phyloP scores from a whole-genome alignment of 495 filamentous ascomycete species.

The Diplogelasinospora grovesii region DNA sequence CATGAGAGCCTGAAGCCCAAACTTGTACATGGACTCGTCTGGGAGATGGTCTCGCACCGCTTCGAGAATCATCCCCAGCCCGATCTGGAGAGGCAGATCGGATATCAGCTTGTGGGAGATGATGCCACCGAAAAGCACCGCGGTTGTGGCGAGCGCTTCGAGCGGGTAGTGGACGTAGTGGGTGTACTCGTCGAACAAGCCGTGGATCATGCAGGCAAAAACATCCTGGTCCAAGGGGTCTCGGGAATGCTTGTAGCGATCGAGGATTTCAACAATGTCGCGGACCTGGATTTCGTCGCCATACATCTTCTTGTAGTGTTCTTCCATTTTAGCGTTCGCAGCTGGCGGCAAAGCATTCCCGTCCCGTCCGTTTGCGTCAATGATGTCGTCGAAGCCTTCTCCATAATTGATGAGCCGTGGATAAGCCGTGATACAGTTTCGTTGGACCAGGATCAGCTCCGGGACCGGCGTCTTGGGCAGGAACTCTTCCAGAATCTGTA shows the following conservation, averaged over 20 bases:
- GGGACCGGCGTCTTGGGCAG: conserved; percentile 40
- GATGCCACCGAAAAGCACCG: conserved; percentile 93
- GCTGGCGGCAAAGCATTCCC: conserved; percentile 71
- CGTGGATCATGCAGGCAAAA: conserved; percentile 98
- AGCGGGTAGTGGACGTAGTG: conserved; percentile 92
- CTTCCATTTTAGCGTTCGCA: conserved; percentile 87
- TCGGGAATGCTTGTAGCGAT: conserved; percentile 75
- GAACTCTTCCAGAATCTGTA: conserved; percentile 68
- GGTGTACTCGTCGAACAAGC: conserved; percentile 93
- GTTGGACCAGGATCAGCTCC: conserved; percentile 58
- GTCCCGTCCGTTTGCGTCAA: conserved; percentile 73
- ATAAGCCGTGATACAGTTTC: conserved; percentile 84
- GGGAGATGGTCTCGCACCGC: conserved; percentile 76
- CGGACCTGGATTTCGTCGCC: conserved; percentile 75
- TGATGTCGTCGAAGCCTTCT: conserved; percentile 81
- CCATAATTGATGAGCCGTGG: conserved; percentile 96
- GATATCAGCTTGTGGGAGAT: conserved; percentile 88
- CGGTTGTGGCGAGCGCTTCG: conserved; percentile 88
- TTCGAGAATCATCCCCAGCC: conserved; percentile 91
- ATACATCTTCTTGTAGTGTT: conserved; percentile 95
- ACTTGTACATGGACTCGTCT: conserved; percentile 92
- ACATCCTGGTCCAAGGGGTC: conserved; percentile 83
- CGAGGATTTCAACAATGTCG: conserved; percentile 72
- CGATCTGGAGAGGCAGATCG: conserved; percentile 83
- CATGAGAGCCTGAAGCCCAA: conserved; percentile 92